Base-by-base conservation (phyloP, 371 early-diverging fungal genomes). In the Mortierella sp. region DNA sequence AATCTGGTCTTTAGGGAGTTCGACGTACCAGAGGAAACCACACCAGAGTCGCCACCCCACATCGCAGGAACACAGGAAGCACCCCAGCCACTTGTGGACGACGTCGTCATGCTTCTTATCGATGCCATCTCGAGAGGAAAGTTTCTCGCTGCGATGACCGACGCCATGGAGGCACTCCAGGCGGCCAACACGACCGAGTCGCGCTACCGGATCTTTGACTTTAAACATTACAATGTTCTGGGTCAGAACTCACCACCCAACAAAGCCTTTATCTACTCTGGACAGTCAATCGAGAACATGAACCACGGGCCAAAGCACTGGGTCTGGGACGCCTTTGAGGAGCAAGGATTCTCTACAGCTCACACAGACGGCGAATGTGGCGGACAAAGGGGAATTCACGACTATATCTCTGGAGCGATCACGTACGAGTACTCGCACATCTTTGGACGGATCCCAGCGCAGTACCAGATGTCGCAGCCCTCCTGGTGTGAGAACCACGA, bases 301-400 rank as follows among this genome's bases (percentile, higher is more conserved):
- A 76, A 58, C 7, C 38, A 75, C 21, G 83, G 78, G 4, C 82
- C 84, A 4, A 81, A 81, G 41, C 85, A 84, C 58, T 88, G 88
- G 88, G 16, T 88, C 16, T 88, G 88, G 88, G 85, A 88, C 56
- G 73, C 74, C n/a, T 88, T 75, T 74, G 83, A 88, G 68, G 81
- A 83, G 24, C 88, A 88, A 60, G 88, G 83, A 4, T 88, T 88
- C 74, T 71, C n/a, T 6, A 88, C 85, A 3, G 82, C 80, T 48
- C 88, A 88, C 65, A 78, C 88, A 3, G 88, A 88, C 58, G 88
- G 88, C 35, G 80, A 82, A 43, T 88, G 88, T 58, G 85, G 85
- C 49, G 85, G 85, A 4, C 70, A 75, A 27, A 65, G 63, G 32
- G 84, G 85, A 27, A 51, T 84, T 14, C 65, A 60, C 55, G 85